A percentile compares a stretch with the other conserved stretches of the same genome.
phyloP scores from a whole-genome alignment of 352 stramenopile genomes.

The Plasmopara halstedii region DNA sequence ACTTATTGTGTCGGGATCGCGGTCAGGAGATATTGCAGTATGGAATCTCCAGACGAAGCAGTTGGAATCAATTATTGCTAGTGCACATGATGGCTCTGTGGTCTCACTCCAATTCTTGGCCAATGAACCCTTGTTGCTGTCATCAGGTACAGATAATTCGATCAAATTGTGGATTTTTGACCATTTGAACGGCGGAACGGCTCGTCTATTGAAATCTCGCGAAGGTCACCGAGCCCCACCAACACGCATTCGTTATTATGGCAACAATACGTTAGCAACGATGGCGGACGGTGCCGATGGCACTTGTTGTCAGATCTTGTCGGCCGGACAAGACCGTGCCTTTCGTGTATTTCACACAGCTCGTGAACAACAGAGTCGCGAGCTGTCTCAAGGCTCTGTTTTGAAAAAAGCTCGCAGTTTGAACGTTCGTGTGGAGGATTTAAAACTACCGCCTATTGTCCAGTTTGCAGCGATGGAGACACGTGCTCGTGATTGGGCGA shows the following conservation, averaged over 20 bases:
- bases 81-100: slow-evolving; percentile 72
- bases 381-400: slow-evolving; percentile 87
- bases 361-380: slow-evolving; percentile 81
- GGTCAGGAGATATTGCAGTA: slow-evolving; percentile 76
- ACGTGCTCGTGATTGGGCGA: slow-evolving; percentile 85
- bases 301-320: slow-evolving; percentile 86
- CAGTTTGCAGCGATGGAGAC: slow-evolving; percentile 89
- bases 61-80: slow-evolving; percentile 73
- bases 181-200: slow-evolving; percentile 61
- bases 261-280: slow-evolving; percentile 80
- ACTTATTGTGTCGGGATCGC: slow-evolving; percentile 59
- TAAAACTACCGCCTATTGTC: slow-evolving; percentile 89
- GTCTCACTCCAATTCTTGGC: slow-evolving; percentile 75
- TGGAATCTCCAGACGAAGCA: slow-evolving; percentile 89
- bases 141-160: slow-evolving; percentile 82
- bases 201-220: slow-evolving; percentile 85
- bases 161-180: slow-evolving; percentile 95
- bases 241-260: slow-evolving; percentile 86
- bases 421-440: slow-evolving; percentile 69
- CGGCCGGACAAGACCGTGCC: slow-evolving; percentile 80
- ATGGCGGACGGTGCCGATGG: slow-evolving; percentile 81
- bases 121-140: slow-evolving; percentile 86
- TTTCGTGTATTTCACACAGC: slow-evolving; percentile 91
- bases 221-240: slow-evolving; percentile 81
- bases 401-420: slow-evolving; percentile 89